phyloP scores from a whole-genome alignment of 2,329 filamentous ascomycete genomes.

The Lachnellula cervina region DNA sequence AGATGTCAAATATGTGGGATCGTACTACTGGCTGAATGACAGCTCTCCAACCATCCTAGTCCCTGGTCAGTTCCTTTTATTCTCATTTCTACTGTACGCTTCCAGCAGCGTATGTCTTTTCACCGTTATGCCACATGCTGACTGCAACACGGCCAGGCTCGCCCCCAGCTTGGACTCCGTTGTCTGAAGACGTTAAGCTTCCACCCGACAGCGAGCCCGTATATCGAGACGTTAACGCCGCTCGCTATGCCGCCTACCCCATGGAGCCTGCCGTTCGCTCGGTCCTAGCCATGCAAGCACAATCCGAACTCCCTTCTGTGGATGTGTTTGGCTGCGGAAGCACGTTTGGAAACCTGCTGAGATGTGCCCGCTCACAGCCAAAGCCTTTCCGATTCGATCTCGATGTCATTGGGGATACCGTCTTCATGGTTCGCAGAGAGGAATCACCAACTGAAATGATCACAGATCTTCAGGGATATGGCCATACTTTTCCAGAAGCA shows the following conservation, averaged over 20 bases:
- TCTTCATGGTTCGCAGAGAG: conserved; percentile 61
- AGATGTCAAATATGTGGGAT: conserved; percentile 40
- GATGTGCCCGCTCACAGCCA: conserved; percentile 43
- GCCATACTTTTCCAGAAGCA: conserved; percentile 61
- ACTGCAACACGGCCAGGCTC: conserved; percentile 35
- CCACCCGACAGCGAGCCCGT: conserved; percentile 36
- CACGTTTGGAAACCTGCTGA: conserved; percentile 56
- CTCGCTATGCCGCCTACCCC: conserved; percentile 35
- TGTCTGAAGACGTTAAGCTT: conserved; percentile 31
- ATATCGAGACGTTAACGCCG: conserved; percentile 42
- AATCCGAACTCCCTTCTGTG: conserved; percentile 33
- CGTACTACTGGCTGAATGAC: conserved; percentile 47
- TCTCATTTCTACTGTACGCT: no score
- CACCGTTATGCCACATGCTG: conserved; percentile 1
- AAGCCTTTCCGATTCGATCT: conserved; percentile 54
- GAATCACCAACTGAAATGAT: conserved; percentile 55
- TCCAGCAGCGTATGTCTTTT: not conserved
- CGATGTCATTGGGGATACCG: conserved; percentile 49
- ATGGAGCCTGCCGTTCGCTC: conserved; percentile 39
- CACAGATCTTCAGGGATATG: conserved; percentile 51
- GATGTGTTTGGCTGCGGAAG: conserved; percentile 58
- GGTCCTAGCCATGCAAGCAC: conserved; percentile 35
- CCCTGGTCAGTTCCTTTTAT: conserved; percentile 35
- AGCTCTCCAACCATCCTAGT: conserved; percentile 37
- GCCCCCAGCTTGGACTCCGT: conserved; percentile 48